phyloP scores from a whole-genome alignment of 2,329 filamentous ascomycete genomes.

The Alternaria gaisen region DNA sequence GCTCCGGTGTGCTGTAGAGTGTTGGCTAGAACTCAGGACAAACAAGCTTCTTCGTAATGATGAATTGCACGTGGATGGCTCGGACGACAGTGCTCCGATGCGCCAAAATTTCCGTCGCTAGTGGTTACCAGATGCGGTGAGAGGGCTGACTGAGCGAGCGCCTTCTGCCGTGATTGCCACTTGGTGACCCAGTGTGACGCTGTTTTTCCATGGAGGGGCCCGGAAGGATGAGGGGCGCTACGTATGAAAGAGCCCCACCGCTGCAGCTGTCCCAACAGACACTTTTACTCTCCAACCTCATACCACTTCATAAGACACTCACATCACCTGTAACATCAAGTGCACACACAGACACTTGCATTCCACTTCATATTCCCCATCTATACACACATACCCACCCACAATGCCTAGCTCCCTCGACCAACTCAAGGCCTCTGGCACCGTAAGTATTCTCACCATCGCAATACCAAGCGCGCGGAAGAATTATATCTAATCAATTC shows the following conservation, averaged over 20 bases:
- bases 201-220: conserved; percentile 40
- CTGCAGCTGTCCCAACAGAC: conserved; percentile 20
- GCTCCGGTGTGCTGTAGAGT: not conserved
- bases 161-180: conserved; percentile 33
- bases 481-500: conserved; percentile 17
- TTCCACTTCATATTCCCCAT: conserved; percentile 23
- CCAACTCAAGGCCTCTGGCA: conserved; percentile 96
- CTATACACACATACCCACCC: conserved; percentile 15
- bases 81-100: conserved; percentile 32
- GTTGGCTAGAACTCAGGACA: not conserved
- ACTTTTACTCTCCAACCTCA: conserved; percentile 25
- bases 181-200: conserved; percentile 50
- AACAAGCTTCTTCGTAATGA: not conserved
- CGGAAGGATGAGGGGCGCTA: conserved; percentile 24
- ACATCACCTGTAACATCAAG: conserved; percentile 12
- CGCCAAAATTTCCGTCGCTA: conserved; percentile 13
- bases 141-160: not conserved
- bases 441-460: conserved; percentile 69
- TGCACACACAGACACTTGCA: conserved; percentile 7
- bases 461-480: conserved; percentile 17
- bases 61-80: conserved; percentile 15
- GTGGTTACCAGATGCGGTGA: conserved; percentile 3
- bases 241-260: conserved; percentile 31
- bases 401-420: conserved; percentile 89
- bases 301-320: conserved; percentile 11